phyloP scores from a whole-genome alignment of 2,329 filamentous ascomycete species.

The Aureobasidium pullulans region DNA sequence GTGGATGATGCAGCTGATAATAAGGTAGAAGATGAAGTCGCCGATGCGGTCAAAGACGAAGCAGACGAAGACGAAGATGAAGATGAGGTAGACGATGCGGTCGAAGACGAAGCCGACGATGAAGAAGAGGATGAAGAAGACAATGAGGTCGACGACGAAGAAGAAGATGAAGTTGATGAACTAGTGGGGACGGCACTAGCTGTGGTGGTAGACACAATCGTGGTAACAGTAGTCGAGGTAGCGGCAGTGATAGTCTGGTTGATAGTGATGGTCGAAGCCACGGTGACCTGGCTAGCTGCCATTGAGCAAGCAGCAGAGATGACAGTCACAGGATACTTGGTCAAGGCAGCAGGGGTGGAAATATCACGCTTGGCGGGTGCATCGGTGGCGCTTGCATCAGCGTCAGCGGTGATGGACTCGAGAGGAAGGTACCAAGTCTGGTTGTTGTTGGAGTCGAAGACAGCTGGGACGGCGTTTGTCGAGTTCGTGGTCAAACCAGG shows the following conservation, averaged over 20 bases:
- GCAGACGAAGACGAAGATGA: too few species aligned
- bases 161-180: background rate
- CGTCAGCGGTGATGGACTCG: background rate
- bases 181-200: background rate
- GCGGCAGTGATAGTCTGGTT: background rate
- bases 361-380: background rate
- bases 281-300: background rate
- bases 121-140: background rate
- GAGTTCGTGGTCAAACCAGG: conserved; percentile 3
- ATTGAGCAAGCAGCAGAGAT: conserved; percentile 15
- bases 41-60: too few species aligned
- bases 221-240: background rate
- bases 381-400: background rate
- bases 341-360: conserved; percentile 13
- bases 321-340: conserved; percentile 15
- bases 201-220: background rate
- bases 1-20: background rate
- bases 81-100: too few species aligned
- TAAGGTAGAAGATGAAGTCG: background rate
- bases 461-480: background rate
- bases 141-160: background rate
- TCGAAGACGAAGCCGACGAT: background rate
- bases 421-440: conserved; percentile 1
- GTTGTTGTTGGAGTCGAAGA: conserved; percentile 3
- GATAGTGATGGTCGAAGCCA: background rate